Base-by-base conservation (phyloP, 2,329 filamentous ascomycete species). In the Phialocephala sp. region DNA sequence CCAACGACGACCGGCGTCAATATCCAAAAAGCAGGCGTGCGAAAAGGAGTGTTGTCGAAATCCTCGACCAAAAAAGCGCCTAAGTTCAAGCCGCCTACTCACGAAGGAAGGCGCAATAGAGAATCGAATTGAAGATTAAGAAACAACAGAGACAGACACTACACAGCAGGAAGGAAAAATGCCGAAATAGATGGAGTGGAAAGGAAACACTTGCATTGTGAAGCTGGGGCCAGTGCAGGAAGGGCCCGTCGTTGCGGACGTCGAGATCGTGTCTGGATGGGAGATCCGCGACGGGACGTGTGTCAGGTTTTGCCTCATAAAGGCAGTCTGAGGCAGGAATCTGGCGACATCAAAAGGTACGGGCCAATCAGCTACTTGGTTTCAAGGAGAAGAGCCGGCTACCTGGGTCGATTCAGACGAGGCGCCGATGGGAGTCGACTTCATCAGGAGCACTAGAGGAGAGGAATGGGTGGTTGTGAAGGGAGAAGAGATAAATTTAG, bases 1-100 rank as follows among this genome's bases (percentile, higher is more conserved):
- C 60, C 45, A 66, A 68, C 68, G 74, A 75, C 74, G 74, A 72
- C 74, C 74, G 69, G 74, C 74, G 74, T 73, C 74, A 37, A 50
- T 56, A 35, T 43, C 55, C 37, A 36, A 56, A 64, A 37, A 39
- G 43, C 60, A 59, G 66, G 39, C 47, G 43, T 55, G 57, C 57
- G 45, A 60, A 67, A 69, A 59, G 35, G 64, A 69, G 45, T 66
- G 61, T 54, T 60, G 57, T 55, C 39, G 61, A 60, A 66, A 32
- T 20, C 24, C 59, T 54, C 37, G 47, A 64, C 60, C 50, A 59
- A 62, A 55, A 47, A 59, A 8, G 56, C 54, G 60, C 52, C 41
- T 47, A n/a, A 27, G 32, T 35, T 54, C 50, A 50, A 59, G 18
- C 55, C 36, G 14, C 35, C 52, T 57, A 37, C n/a, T 57, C 54